Percentiles rank a stretch among this genome's conserved stretches.
Evolutionary conservation across 257 asterid genomes (phyloP).

Genomic region (Plantago major): DNA sequence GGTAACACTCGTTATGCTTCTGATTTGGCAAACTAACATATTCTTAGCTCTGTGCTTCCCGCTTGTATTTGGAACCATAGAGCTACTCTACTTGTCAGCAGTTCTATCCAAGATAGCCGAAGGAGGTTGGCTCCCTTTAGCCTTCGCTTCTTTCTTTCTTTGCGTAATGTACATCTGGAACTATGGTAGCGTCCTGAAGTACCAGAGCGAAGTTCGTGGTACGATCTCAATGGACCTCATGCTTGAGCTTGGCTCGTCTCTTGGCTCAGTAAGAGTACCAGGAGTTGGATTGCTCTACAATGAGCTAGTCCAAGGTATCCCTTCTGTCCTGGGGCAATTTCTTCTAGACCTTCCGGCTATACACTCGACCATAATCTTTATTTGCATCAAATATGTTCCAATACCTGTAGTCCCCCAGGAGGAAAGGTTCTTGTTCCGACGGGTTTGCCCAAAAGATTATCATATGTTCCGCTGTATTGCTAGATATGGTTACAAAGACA

Average conservation of each 20-base stretch:
- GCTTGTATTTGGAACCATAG: slow-evolving; percentile 65
- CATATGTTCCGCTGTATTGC: slow-evolving; percentile 96
- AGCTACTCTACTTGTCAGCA: slow-evolving; percentile 72
- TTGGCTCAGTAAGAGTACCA: slow-evolving; percentile 81
- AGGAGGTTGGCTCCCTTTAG: slow-evolving; percentile 99
- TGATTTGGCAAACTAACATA: slow-evolving; percentile 83
- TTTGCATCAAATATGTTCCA: slow-evolving; percentile 86
- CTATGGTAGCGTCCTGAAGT: slow-evolving; percentile 83
- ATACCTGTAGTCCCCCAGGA: slow-evolving; percentile 87
- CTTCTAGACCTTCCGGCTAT: slow-evolving; percentile 83
- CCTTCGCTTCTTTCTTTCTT: slow-evolving; percentile 71
- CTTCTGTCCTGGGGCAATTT: slow-evolving; percentile 77
- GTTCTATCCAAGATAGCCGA: slow-evolving; percentile 74
- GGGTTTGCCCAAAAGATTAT: slow-evolving; percentile 85
- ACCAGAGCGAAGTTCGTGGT: slow-evolving; percentile 73
- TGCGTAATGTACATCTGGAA: slow-evolving; percentile 85
- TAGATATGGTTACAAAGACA: slow-evolving; percentile 86
- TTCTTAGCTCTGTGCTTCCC: slow-evolving; percentile 66
- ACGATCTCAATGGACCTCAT: slow-evolving; percentile 75
- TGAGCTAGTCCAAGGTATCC: slow-evolving; percentile 88
- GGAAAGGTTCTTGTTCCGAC: slow-evolving; percentile 73
- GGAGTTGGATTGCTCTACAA: slow-evolving; percentile 89
- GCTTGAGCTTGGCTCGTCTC: slow-evolving; percentile 74
- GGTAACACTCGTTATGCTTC: slow-evolving; percentile 88
- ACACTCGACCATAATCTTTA: slow-evolving; percentile 75